Evolutionary conservation across 139 green algal genomes (phyloP), one percentile per base, ranked within the genome.

Genomic region (Closterium sp.): DNA sequence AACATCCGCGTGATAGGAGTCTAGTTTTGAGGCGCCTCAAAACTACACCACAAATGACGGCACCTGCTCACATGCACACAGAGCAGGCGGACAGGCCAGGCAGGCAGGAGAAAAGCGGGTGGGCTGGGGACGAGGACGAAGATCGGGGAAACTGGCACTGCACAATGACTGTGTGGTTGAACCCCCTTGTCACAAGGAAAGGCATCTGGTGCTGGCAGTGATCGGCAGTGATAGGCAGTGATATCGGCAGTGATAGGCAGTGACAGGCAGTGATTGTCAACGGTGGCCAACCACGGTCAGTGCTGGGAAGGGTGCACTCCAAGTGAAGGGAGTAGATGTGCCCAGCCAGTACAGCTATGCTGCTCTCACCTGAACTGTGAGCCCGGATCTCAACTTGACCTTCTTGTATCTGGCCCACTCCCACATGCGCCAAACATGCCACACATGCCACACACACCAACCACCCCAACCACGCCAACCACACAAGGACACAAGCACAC

Each of bases 11-110:
- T n/a, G n/a, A n/a, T n/a, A n/a, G n/a, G n/a, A n/a, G n/a, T n/a
- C n/a, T n/a, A n/a, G n/a, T n/a, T n/a, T n/a, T n/a, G n/a, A n/a
- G n/a, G n/a, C n/a, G n/a, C n/a, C n/a, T n/a, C n/a, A n/a, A n/a
- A n/a, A n/a, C n/a, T n/a, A n/a, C 84, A 87, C 89, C 66, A 92
- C 89, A 92, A 92, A 92, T 1, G 34, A 33, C 23, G 89, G 89
- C 19, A 90, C 89, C 89, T 92, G 89, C 84, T 34, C 38, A 1
- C 34, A 34, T 34, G 30, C 25, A 43, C n/a, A n/a, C 33, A 43
- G 85, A 55, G 33, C 30, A 66, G 85, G n/a, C 85, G 55, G n/a
- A n/a, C n/a, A n/a, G n/a, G n/a, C n/a, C n/a, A n/a, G n/a, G n/a
- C n/a, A n/a, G n/a, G n/a, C n/a, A n/a, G n/a, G n/a, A n/a, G n/a